Conservation (phyloP, 192 early-diverging fungal genomes). For the Podila minutissima region DNA sequence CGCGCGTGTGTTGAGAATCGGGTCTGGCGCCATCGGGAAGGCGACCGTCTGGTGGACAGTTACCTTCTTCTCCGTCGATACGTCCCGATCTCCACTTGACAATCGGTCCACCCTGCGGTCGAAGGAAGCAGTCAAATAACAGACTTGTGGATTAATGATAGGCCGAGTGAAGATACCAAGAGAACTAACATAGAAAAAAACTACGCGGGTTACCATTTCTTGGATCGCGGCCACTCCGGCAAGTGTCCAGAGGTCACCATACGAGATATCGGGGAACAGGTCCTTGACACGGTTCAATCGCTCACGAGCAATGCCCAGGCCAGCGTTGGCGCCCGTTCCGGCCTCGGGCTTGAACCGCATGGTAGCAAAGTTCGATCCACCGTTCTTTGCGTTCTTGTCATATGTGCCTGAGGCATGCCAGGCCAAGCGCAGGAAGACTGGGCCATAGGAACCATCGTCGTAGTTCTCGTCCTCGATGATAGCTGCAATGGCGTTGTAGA, state of each 20-base stretch:
- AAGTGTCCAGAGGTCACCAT: constrained; percentile 86
- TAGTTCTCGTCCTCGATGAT: constrained; percentile 80
- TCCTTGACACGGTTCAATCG: constrained; percentile 79
- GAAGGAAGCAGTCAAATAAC: background rate
- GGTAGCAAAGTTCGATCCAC: constrained; percentile 80
- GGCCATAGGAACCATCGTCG: constrained; percentile 83
- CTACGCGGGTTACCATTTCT: constrained; percentile 57
- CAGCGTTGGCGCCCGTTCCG: constrained; percentile 77
- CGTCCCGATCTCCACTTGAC: constrained; percentile 81
- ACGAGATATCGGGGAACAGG: constrained; percentile 82
- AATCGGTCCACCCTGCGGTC: constrained; percentile 70
- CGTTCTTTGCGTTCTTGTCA: constrained; percentile 68
- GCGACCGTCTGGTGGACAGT: constrained; percentile 77
- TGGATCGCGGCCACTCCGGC: constrained; percentile 81
- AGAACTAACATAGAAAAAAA: too few species aligned
- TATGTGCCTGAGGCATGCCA: constrained; percentile 89
- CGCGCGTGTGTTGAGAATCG: constrained; percentile 72
- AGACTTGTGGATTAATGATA: background rate
- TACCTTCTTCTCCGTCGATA: constrained; percentile 43
- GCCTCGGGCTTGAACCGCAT: constrained; percentile 78
- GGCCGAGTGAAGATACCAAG: background rate
- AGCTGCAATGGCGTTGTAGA: constrained; percentile 82
- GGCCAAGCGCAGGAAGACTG: constrained; percentile 82
- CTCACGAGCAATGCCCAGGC: constrained; percentile 75
- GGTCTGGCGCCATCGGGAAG: constrained; percentile 75